A percentile compares a stretch with the other conserved stretches of the same genome.
These are phyloP conservation scores for Solanum medicagineum DNA, from an alignment of 257 asterid species.

Conservation along the genomic window DNA sequence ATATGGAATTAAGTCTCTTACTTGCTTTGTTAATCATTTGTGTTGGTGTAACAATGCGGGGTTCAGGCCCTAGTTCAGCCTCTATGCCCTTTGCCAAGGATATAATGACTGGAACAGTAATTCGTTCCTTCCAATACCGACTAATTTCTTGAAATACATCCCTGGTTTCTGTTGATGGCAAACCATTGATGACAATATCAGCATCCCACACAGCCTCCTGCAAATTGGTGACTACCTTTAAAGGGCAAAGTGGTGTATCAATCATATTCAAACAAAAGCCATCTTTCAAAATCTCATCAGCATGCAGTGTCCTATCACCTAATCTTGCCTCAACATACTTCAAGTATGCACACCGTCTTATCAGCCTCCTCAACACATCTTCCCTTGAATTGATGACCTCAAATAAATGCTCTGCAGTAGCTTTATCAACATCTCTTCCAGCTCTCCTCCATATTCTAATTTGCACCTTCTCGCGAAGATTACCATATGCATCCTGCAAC, in stretches of 20 bases:
- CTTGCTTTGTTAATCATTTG: conserved; percentile 78
- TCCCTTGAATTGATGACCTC: conserved; percentile 88
- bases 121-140: conserved; percentile 76
- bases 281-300: conserved; percentile 78
- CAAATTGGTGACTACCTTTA: conserved; percentile 83
- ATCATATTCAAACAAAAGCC: conserved; percentile 88
- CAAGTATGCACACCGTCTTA: conserved; percentile 70
- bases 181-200: conserved; percentile 71
- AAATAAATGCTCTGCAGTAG: conserved; percentile 65
- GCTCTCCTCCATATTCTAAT: conserved; percentile 80
- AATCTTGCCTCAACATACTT: conserved; percentile 82
- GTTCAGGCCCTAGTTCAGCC: conserved; percentile 63
- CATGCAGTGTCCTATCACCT: conserved; percentile 74
- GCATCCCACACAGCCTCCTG: conserved; percentile 98
- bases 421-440: conserved; percentile 50
- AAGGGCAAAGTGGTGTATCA: conserved; percentile 81
- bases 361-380: conserved; percentile 72
- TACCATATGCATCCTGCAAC: conserved; percentile 79
- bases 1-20: conserved; percentile 16
- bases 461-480: conserved; percentile 55
- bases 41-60: conserved; percentile 80
- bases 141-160: conserved; percentile 74
- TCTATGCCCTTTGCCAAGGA: conserved; percentile 89
- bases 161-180: conserved; percentile 84
- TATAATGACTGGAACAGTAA: conserved; percentile 48